phyloP scores from a whole-genome alignment of 2,329 filamentous ascomycete species.

The Colletotrichum liriopes region DNA sequence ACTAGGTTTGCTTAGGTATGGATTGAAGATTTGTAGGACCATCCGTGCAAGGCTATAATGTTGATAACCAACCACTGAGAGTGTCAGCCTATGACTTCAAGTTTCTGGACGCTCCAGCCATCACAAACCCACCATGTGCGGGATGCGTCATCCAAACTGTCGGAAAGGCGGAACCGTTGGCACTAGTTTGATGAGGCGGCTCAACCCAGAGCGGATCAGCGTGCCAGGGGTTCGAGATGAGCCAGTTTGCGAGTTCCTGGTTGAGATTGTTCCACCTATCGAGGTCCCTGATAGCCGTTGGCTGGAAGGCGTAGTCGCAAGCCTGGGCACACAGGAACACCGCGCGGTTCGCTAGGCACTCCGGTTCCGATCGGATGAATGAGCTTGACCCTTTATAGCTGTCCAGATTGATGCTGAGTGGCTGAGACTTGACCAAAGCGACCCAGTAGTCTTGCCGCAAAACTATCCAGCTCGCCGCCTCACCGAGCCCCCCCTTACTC shows the following conservation, averaged over 20 bases:
- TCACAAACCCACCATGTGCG: not conserved
- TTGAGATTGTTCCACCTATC: slow-evolving; percentile 45
- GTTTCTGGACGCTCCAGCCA: too few species aligned
- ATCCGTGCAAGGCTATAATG: slow-evolving; percentile 59
- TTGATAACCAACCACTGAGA: slow-evolving; percentile 55
- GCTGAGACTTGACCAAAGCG: slow-evolving; percentile 58
- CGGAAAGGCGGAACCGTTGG: slow-evolving; percentile 34
- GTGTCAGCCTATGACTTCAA: not conserved
- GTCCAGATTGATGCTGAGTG: slow-evolving; percentile 54
- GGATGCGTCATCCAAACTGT: slow-evolving; percentile 41
- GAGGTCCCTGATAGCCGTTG: slow-evolving; percentile 48
- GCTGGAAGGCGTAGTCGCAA: slow-evolving; percentile 52
- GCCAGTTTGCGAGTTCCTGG: slow-evolving; percentile 46
- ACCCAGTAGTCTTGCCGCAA: slow-evolving; percentile 66
- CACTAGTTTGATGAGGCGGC: slow-evolving; percentile 16
- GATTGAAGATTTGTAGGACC: slow-evolving; percentile 57
- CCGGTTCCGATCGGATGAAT: slow-evolving; percentile 46
- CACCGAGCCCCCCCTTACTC: slow-evolving; percentile 54
- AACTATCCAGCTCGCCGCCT: slow-evolving; percentile 63
- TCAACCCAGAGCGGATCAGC: slow-evolving; percentile 34
- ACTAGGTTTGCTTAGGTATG: slow-evolving; percentile 47
- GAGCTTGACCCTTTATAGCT: slow-evolving; percentile 50
- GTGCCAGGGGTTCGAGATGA: slow-evolving; percentile 44
- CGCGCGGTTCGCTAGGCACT: slow-evolving; percentile 49
- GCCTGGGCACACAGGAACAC: slow-evolving; percentile 50